Base-by-base conservation (phyloP, 495 filamentous ascomycete genomes). In the Xylaria intraflava region DNA sequence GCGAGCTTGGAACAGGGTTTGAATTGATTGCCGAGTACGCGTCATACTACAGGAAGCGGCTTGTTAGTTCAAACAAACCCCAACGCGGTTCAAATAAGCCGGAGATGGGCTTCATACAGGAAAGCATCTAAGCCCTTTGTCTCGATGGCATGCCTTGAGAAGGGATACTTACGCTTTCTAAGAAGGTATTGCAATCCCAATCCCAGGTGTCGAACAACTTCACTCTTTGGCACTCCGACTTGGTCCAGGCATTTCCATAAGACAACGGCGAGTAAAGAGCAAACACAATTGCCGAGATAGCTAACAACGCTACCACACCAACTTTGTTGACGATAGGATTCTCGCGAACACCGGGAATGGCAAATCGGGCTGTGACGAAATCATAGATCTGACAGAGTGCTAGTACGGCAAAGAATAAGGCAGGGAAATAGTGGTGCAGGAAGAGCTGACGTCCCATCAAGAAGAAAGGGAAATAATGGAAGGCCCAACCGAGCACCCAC, bases 361-460 rank as follows among this genome's bases (percentile, higher is more conserved):
- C 62, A 51, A 94, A 75, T 45, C 94, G 84, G 53, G 78, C 80
- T 17, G 83, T 82, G 26, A 83, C 62, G 64, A 94, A 96, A 70
- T 97, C 93, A 68, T 87, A 89, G 38, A 86, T 78, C 66, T 97
- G 93, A 69, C 86, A 93, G 24, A 95, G 77, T 1, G 86, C 81
- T 44, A 97, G 83, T 60, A 98, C 83, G 52, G 88, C 90, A 64
- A 97, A 97, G 72, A 96, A 95, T 12, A 98, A 81, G 2, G 93
- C 93, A 1, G 93, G 93, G 49, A 98, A 85, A 62, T 98, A 98
- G 65, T 98, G 93, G 68, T 98, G 93, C 44, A 98, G 72, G 80
- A 98, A 98, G 36, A 98, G 82, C 70, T 98, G 93, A 56, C 93
- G 88, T 51, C 90, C 88, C 93, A 98, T 98, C 29, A 97, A 82